phyloP scores from a whole-genome alignment of 2,329 filamentous ascomycete species.

The Alternaria brassicae region DNA sequence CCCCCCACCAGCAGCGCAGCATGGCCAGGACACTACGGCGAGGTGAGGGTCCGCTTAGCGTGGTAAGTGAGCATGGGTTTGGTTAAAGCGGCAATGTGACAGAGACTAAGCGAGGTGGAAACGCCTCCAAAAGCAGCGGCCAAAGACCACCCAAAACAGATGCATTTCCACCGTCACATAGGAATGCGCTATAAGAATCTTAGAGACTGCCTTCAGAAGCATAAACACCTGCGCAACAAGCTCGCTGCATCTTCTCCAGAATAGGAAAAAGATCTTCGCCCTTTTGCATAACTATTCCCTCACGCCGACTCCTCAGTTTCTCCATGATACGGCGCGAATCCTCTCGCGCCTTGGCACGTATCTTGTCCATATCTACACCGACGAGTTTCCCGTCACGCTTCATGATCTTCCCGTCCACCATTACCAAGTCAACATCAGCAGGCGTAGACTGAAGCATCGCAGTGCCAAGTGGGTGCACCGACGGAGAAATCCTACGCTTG shows the following conservation, averaged over 20 bases:
- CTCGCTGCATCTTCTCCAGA: neutral
- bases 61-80: slow-evolving; percentile 3
- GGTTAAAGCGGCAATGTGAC: slow-evolving; percentile 10
- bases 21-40: neutral
- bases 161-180: slow-evolving; percentile 3
- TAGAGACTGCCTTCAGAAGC: too few relatives aligned
- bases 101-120: slow-evolving; percentile 7
- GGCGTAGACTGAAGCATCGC: neutral
- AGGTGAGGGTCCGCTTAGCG: slow-evolving; percentile 5
- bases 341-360: neutral
- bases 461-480: neutral
- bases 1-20: neutral
- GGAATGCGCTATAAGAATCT: neutral
- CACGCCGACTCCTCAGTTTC: neutral
- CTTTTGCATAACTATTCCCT: neutral
- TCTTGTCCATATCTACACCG: neutral
- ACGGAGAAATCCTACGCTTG: neutral
- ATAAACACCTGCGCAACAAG: neutral
- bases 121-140: slow-evolving; percentile 5
- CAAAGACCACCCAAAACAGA: neutral
- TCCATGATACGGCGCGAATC: neutral
- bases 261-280: neutral
- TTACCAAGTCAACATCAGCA: neutral
- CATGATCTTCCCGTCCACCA: neutral
- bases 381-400: neutral